Percentiles rank a stretch among this genome's conserved stretches.
These are phyloP conservation scores for Schwanniomyces sp. DNA, from an alignment of 805 yeast species.

Conservation along the genomic window DNA sequence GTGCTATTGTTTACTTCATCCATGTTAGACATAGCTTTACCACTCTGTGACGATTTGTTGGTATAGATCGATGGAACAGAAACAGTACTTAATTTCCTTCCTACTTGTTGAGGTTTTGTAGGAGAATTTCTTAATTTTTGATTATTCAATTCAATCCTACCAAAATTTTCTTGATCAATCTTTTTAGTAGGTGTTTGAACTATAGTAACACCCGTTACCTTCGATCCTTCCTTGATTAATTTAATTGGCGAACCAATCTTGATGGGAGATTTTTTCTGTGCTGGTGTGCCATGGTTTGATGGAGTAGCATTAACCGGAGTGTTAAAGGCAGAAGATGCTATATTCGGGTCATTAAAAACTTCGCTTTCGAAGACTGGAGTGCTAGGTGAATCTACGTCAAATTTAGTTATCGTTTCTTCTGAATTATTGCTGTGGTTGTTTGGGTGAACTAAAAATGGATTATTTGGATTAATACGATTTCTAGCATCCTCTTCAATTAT, in stretches of 20 bases:
- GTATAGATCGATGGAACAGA: conserved; percentile 29
- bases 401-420: neutral
- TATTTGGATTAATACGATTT: conserved; percentile 10
- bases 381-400: neutral
- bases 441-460: neutral
- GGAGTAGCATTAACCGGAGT: neutral
- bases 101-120: neutral
- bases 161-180: conserved; percentile 2
- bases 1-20: neutral
- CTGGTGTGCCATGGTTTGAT: conserved; percentile 1
- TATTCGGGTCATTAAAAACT: neutral
- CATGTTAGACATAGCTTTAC: neutral
- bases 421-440: neutral
- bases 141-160: conserved; percentile 21
- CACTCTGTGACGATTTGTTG: neutral
- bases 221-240: conserved; percentile 27
- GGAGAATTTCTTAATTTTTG: conserved; percentile 20
- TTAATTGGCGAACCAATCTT: conserved; percentile 41
- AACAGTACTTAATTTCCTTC: conserved; percentile 23
- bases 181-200: conserved; percentile 4
- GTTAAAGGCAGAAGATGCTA: neutral
- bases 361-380: neutral
- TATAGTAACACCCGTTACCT: conserved; percentile 24
- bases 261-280: conserved; percentile 22
- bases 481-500: conserved; percentile 12